phyloP scores from a whole-genome alignment of 768 basidiomycete genomes.

The Rubroboletus satanas region DNA sequence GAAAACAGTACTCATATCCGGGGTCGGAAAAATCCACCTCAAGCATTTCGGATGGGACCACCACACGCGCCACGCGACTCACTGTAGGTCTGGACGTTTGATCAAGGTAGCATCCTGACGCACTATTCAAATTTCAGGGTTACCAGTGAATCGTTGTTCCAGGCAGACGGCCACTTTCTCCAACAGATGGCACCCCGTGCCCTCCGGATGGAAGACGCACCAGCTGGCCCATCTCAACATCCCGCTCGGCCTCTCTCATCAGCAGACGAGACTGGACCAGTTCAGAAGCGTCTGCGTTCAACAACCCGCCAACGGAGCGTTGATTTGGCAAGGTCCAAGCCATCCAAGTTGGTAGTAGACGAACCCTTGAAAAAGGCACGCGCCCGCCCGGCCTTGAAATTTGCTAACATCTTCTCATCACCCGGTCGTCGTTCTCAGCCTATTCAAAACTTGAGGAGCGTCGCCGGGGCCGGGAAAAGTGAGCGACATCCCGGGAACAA shows the following conservation, averaged over 20 bases:
- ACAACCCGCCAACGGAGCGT: conserved; percentile 52
- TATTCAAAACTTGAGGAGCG: conserved; percentile 59
- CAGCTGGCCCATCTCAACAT: conserved; percentile 42
- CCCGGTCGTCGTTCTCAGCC: conserved; percentile 76
- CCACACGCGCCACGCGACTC: conserved; percentile 56
- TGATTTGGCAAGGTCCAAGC: conserved; percentile 49
- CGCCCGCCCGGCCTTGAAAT: conserved; percentile 82
- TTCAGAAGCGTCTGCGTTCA: conserved; percentile 70
- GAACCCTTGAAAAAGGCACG: conserved; percentile 87
- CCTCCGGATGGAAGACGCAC: conserved; percentile 39
- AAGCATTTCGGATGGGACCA: conserved; percentile 56
- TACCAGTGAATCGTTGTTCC: conserved; percentile 52
- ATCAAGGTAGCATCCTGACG: not conserved
- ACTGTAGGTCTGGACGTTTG: conserved; percentile 41
- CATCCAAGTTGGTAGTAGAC: conserved; percentile 59
- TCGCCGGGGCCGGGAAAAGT: conserved; percentile 47
- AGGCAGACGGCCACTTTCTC: conserved; percentile 56
- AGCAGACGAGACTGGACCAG: conserved; percentile 77
- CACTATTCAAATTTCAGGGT: conserved; percentile 36
- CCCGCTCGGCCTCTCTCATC: conserved; percentile 71
- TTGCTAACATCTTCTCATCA: conserved; percentile 87
- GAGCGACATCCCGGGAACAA: conserved; percentile 42
- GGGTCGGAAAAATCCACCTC: conserved; percentile 49
- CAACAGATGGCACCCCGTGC: conserved; percentile 41
- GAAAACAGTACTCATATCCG: conserved; percentile 55